Evolutionary conservation across 768 basidiomycete species (phyloP).

Genomic region (Floccularia luteovirens): DNA sequence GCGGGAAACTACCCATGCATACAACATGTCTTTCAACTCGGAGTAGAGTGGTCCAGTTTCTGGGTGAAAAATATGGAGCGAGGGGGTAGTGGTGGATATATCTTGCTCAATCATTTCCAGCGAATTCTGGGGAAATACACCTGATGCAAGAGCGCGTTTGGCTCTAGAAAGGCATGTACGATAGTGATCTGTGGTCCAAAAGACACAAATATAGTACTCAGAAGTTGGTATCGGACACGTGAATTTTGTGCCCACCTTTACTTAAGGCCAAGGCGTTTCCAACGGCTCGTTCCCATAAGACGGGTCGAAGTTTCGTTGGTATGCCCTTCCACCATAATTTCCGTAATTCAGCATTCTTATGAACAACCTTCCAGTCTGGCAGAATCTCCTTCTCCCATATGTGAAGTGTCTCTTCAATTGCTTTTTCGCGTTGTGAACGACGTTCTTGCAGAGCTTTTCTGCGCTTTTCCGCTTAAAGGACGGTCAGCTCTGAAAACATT

Average conservation of each 20-base stretch:
- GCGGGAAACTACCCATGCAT: conserved; percentile 83
- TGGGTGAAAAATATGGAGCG: conserved; percentile 73
- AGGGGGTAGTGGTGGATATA: conserved; percentile 64
- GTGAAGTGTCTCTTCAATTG: conserved; percentile 60
- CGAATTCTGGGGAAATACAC: conserved; percentile 58
- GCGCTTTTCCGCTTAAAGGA: conserved; percentile 58
- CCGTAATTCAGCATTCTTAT: conserved; percentile 56
- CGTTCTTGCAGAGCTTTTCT: conserved; percentile 55
- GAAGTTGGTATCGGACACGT: conserved; percentile 10
- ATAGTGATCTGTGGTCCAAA: conserved; percentile 49
- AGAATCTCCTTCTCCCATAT: conserved; percentile 75
- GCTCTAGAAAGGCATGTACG: conserved; percentile 67
- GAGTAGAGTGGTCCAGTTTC: conserved; percentile 72
- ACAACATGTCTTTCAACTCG: conserved; percentile 78
- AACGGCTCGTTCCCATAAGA: conserved; percentile 80
- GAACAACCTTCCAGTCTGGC: conserved; percentile 76
- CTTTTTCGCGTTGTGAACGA: conserved; percentile 54
- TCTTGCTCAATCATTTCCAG: conserved; percentile 67
- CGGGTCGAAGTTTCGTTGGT: conserved; percentile 71
- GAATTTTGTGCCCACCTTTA: conserved; percentile 49
- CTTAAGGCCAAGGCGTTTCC: conserved; percentile 78
- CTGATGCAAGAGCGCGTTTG: conserved; percentile 56
- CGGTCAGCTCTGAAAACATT: conserved; percentile 1
- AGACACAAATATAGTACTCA: conserved; percentile 2
- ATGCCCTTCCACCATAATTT: conserved; percentile 87